Conservation (phyloP, 129 eudicot species). For the carrot (Daucus carota) region DNA sequence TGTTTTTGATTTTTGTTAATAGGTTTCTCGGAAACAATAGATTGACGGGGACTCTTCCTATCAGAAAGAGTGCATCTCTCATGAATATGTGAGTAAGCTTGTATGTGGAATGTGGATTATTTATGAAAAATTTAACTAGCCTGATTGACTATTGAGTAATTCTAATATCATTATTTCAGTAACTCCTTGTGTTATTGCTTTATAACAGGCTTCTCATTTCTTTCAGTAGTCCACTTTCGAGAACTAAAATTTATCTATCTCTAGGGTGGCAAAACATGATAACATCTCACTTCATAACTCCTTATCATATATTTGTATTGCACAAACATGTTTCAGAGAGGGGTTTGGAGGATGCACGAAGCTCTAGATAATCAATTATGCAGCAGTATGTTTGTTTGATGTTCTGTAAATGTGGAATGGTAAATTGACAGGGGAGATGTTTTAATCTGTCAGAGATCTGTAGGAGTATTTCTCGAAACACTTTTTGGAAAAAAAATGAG, state of each 20-base stretch:
- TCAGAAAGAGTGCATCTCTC: conserved; percentile 36
- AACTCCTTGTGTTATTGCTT: neutral
- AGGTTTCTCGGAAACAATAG: conserved; percentile 86
- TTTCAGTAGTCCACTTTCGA: neutral
- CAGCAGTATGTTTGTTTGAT: neutral
- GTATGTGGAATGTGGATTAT: neutral
- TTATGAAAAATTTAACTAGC: neutral
- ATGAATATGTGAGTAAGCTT: conserved; percentile 39
- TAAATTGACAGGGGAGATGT: neutral
- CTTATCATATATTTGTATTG: neutral
- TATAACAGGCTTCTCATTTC: neutral
- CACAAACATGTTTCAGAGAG: neutral
- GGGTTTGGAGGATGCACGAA: neutral
- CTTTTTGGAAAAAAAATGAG: neutral
- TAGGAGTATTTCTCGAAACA: neutral
- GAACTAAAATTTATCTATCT: neutral
- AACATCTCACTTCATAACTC: neutral
- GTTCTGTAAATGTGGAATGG: neutral
- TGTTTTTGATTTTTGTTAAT: conserved; percentile 5
- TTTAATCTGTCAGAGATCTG: neutral
- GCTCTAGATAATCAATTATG: neutral
- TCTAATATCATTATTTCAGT: neutral
- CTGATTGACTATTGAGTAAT: neutral
- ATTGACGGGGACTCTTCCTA: conserved; percentile 52
- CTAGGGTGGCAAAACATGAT: neutral